A percentile compares a stretch with the other conserved stretches of the same genome.
Evolutionary conservation across 106 monocot species (phyloP).

Genomic region (Chionographis japonica): DNA sequence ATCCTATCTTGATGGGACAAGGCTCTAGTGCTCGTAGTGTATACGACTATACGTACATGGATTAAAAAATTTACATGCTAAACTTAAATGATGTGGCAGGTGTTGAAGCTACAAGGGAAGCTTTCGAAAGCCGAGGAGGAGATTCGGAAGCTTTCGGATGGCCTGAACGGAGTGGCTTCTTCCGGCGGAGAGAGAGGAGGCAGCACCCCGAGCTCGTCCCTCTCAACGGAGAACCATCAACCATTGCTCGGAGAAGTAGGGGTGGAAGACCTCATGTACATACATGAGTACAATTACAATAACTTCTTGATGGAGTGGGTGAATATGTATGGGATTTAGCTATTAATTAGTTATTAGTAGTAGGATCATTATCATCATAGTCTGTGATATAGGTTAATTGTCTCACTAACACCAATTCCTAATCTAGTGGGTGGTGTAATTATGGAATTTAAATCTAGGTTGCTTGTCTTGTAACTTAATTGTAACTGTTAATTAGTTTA

Average conservation of each 20-base stretch:
- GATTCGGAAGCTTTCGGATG: constrained; percentile 21
- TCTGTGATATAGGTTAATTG: too few relatives aligned
- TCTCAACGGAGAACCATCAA: constrained; percentile 6
- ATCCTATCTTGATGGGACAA: too few relatives aligned
- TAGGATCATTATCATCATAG: too few relatives aligned
- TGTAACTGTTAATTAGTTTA: too few relatives aligned
- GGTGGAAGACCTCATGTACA: constrained; percentile 11
- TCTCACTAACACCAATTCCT: too few relatives aligned
- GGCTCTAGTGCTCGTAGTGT: too few relatives aligned
- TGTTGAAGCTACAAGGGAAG: constrained; percentile 30
- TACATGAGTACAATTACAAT: constrained; percentile 4
- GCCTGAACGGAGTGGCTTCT: neutral
- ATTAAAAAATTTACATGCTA: neutral
- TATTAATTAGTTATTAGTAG: too few relatives aligned
- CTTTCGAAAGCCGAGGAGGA: constrained; percentile 33
- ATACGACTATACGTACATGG: too few relatives aligned
- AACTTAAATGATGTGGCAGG: constrained; percentile 12
- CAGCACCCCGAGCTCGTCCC: constrained; percentile 19
- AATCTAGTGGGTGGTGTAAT: too few relatives aligned
- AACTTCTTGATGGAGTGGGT: constrained; percentile 14
- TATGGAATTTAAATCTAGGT: too few relatives aligned
- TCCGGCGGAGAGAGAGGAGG: neutral
- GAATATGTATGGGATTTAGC: too few relatives aligned
- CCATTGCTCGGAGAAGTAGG: constrained; percentile 8
- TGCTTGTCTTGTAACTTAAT: too few relatives aligned